phyloP scores from a whole-genome alignment of 1,139 yeast genomes.

The Yamadazyma dendronema region DNA sequence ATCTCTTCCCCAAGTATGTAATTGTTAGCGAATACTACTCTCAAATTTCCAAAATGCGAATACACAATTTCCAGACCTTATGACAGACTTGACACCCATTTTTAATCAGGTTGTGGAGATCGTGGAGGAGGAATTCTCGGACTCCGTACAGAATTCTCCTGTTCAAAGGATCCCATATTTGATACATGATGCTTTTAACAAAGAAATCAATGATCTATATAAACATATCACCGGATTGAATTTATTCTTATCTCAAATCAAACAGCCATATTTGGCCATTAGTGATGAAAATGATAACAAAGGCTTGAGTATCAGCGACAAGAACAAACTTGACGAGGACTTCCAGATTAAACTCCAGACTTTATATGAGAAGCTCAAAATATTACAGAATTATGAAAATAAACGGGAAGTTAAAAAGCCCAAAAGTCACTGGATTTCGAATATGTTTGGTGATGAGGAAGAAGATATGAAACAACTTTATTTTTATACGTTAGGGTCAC shows the following conservation, averaged over 20 bases:
- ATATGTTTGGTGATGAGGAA: conserved; percentile 29
- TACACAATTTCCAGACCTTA: no score
- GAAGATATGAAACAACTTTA: conserved; percentile 29
- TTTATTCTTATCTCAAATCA: conserved; percentile 37
- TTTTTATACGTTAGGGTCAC: conserved; percentile 24
- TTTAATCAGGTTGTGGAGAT: conserved; percentile 50
- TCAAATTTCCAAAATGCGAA: no score
- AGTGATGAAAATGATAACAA: conserved; percentile 19
- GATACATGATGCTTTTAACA: conserved; percentile 50
- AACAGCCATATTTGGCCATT: conserved; percentile 43
- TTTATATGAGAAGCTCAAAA: conserved; percentile 48
- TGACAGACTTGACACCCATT: conserved; percentile 55
- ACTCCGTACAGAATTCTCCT: conserved; percentile 1
- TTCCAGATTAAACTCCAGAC: conserved; percentile 50
- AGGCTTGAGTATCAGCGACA: conserved; percentile 37
- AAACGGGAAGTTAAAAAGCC: conserved; percentile 27
- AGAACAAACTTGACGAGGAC: conserved; percentile 56
- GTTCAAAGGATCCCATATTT: conserved; percentile 10
- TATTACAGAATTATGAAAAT: conserved; percentile 51
- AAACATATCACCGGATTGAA: conserved; percentile 37
- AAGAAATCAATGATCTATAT: conserved; percentile 50
- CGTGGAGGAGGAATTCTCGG: conserved; percentile 30
- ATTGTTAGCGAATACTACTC: no score
- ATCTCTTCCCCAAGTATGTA: no score
- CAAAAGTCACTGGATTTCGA: conserved; percentile 22